These are phyloP conservation scores for Rhodotorula sp. DNA, from an alignment of 1,284 basidiomycete genomes.

Conservation along the genomic window DNA sequence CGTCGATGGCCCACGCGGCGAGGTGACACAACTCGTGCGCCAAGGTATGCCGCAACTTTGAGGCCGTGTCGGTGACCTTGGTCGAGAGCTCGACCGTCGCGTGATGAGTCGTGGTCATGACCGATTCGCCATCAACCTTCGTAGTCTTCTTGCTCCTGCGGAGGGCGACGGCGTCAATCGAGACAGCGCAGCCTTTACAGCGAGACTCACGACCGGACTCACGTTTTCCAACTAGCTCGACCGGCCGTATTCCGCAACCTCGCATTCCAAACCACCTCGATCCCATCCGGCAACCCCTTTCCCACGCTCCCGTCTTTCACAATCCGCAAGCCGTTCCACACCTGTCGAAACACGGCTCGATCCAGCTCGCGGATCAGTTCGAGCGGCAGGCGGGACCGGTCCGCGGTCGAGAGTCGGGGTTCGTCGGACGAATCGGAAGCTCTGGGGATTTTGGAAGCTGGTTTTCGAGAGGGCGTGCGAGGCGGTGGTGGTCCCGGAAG, in stretches of 20 bases:
- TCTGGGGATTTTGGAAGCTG: too few species aligned
- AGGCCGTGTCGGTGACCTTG: conserved; percentile 72
- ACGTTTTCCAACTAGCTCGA: conserved; percentile 68
- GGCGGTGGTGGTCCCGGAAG: background rate
- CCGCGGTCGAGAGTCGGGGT: conserved; percentile 9
- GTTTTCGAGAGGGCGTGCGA: background rate
- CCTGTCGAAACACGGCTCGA: conserved; percentile 23
- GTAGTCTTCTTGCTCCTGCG: background rate
- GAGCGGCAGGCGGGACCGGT: conserved; percentile 22
- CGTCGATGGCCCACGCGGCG: conserved; percentile 73
- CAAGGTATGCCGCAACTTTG: conserved; percentile 71
- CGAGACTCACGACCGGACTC: conserved; percentile 24
- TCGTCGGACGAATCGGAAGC: background rate
- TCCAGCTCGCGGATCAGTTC: conserved; percentile 30
- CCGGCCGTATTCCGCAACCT: conserved; percentile 72
- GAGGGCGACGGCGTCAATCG: background rate
- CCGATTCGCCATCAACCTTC: background rate
- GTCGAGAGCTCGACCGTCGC: conserved; percentile 65
- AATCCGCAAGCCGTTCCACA: conserved; percentile 17
- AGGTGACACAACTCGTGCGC: conserved; percentile 86
- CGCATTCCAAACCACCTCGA: conserved; percentile 69
- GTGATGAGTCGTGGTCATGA: conserved; percentile 45
- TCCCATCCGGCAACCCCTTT: conserved; percentile 57
- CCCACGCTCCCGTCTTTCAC: conserved; percentile 48
- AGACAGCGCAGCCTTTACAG: background rate